Evolutionary conservation across 192 early-diverging fungal species (phyloP), one percentile per base, ranked within the genome.

Genomic region (Backusella morwellensis): DNA sequence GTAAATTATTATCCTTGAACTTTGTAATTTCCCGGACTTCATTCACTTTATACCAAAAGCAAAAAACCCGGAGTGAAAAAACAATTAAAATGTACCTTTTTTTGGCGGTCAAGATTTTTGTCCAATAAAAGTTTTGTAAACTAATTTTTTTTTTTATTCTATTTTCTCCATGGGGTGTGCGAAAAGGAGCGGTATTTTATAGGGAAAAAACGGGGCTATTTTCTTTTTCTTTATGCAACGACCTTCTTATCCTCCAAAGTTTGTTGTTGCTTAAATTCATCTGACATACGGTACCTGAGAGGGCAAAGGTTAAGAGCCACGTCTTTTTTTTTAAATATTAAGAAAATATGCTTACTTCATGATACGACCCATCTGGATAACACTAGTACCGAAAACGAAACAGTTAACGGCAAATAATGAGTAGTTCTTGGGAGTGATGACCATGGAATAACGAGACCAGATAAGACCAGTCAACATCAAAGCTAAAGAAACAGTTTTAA

Each of bases 391-490:
- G 36, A 93, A 96, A 9, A 99, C 93, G 84, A 99, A 98, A 29
- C 96, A 70, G 84, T 99, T 99, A 67, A 99, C 97, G 15, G 89
- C 88, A 74, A 96, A 92, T 77, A 99, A 81, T 76, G 89, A 88
- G 82, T 91, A 97, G 87, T 99, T 99, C 83, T 92, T 91, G 63
- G 97, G 97, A 26, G 88, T 97, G 74, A 99, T 99, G 68, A 97
- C 95, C 44, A 90, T 91, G 6, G 97, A 93, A 88, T 97, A 99
- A 56, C 97, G 94, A n/a, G 92, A 92, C 97, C 97, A 99, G 83
- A 99, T 99, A 70, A 97, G 72, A 35, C 97, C 97, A 4, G 97
- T 99, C 35, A 95, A 95, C 19, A 96, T 89, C 73, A 99, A 87
- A 21, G 97, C 95, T 85, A 81, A 19, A 40, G 26, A 38, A 70